Base-by-base conservation (phyloP, 163 green algal species). In the Chlorella variabilis region DNA sequence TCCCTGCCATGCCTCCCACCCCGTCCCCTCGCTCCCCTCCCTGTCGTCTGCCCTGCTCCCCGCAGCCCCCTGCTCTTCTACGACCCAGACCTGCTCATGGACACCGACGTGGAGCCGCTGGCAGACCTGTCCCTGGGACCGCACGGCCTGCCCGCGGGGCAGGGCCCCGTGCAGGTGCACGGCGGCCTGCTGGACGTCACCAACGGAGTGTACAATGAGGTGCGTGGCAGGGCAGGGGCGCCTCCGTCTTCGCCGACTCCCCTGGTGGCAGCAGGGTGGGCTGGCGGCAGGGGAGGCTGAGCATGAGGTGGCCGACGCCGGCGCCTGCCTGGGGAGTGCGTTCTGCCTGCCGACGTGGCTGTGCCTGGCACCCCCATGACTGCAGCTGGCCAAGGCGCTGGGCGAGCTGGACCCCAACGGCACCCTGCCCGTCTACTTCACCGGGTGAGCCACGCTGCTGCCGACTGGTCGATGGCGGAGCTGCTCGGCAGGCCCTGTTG, bases 361-460 rank as follows among this genome's bases (percentile, higher is more conserved):
- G 45, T 15, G 45, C 45, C 11, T 54, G 45, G 15, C 45, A 54
- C 15, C 11, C 45, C 45, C 15, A 15, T 54, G 45, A 6, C 38
- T 58, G 66, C 66, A 74, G 66, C 25, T 74, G 66, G 25, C 42
- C 21, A 42, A 74, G n/a, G 66, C 66, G 1, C 25, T 74, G 7
- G 39, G 8, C 1, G 41, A 29, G 66, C 4, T 56, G 3, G 66
- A 74, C 25, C 66, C 66, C 66, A 36, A 20, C 41, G 66, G 66
- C 66, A 58, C 9, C 39, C 25, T 41, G 66, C 66, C 66, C 8
- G 25, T 74, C 38, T 74, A 59, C 66, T 58, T 74, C n/a, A 51
- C 39, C 2, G 66, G 66, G 66, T 74, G 38, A 59, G 66, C 39
- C 15, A n/a, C n/a, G n/a, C n/a, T n/a, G n/a, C n/a, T n/a, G n/a